phyloP scores from a whole-genome alignment of 345 rosid species.

The Mangifera indica region DNA sequence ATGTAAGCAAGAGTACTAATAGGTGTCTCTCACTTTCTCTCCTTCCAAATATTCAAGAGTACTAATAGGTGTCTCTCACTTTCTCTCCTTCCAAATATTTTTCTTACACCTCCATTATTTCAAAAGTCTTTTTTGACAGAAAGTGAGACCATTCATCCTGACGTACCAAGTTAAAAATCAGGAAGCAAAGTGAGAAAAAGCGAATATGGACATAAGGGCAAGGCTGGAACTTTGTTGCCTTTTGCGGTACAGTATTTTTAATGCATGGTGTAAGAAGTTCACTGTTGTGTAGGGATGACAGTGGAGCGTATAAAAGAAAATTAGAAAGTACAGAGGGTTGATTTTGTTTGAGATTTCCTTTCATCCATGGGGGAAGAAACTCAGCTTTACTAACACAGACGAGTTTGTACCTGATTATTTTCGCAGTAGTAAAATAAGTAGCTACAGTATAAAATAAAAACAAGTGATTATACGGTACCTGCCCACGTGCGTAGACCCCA shows the following conservation, averaged over 20 bases:
- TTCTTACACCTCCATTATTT: not conserved
- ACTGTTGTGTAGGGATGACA: slow-evolving; percentile 22
- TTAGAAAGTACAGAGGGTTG: slow-evolving; percentile 24
- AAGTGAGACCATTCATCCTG: slow-evolving; percentile 18
- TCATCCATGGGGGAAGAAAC: slow-evolving; percentile 27
- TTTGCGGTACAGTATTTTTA: slow-evolving; percentile 5
- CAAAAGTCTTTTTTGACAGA: slow-evolving; percentile 4
- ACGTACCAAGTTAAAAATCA: slow-evolving; percentile 11
- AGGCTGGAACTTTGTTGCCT: not conserved
- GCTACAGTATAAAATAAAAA: slow-evolving; percentile 13
- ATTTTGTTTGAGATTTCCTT: slow-evolving; percentile 43
- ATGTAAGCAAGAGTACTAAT: slow-evolving; percentile 1
- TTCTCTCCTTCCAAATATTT: not conserved
- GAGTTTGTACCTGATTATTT: slow-evolving; percentile 15
- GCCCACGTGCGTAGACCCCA: slow-evolving; percentile 53
- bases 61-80: not conserved
- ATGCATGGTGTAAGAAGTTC: slow-evolving; percentile 18
- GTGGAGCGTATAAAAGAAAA: not conserved
- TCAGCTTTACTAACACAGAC: slow-evolving; percentile 26
- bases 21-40: not conserved
- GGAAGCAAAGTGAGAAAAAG: slow-evolving; percentile 10
- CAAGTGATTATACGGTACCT: slow-evolving; percentile 34
- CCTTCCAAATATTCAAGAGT: too few relatives aligned
- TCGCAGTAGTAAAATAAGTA: not conserved
- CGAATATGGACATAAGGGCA: not conserved